Base-by-base conservation (phyloP, 306 rosid genomes). In the Cicer chorassanicum region DNA sequence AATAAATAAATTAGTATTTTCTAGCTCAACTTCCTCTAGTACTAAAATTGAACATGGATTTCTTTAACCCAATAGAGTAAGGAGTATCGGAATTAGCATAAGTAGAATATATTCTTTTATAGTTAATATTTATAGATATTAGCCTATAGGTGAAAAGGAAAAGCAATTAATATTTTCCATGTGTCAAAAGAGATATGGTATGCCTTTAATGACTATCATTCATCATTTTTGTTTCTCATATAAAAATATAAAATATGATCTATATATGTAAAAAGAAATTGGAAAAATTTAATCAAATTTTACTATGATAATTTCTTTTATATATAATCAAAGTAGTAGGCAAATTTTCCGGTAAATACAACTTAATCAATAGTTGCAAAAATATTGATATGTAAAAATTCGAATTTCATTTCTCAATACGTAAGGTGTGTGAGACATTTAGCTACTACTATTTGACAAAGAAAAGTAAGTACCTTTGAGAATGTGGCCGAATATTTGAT, bases 1-100 rank as follows among this genome's bases (percentile, higher is more conserved):
- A 57, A 82, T 16, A 34, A 56, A 42, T 67, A 38, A 29, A 50
- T 43, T 45, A 45, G 19, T 39, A 8, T 74, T 67, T 38, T 68
- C 36, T 7, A 63, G 41, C 16, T 45, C 68, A 53, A 38, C 16
- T 42, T 79, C 56, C 59, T 65, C 42, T 19, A 36, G 29, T 21
- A 49, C 84, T 63, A 46, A 65, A 60, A 62, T 8, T 21, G 77
- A 48, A 78, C 10, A 70, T 56, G 61, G 60, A 10, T 16, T 71
- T 40, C 2, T 61, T 71, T 24, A 62, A 6, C 39, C 48, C 2
- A 54, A 24, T 70, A 63, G 56, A 65, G 70, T 65, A 81, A 45
- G 61, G 62, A 68, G 54, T 66, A 70, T 61, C 55, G 34, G 40
- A 75, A 74, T 68, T 68, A 80, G 61, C 43, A 68, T 54, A 60